These are phyloP conservation scores for Piloderma croceum DNA, from an alignment of 768 basidiomycete species.

Conservation along the genomic window DNA sequence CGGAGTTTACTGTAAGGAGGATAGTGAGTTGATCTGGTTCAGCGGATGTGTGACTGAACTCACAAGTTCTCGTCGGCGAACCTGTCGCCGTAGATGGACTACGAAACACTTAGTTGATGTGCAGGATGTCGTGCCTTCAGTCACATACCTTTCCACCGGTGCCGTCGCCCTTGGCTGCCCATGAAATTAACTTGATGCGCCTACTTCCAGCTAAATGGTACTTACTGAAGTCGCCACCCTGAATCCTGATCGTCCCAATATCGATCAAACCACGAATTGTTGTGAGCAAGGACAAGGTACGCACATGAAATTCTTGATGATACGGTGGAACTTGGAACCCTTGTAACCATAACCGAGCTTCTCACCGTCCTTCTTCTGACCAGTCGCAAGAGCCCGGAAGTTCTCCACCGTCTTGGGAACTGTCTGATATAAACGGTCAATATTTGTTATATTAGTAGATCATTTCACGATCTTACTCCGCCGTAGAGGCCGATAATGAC, in stretches of 20 bases:
- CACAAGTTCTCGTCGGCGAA: slow-evolving; percentile 98
- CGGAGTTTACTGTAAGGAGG: slow-evolving; percentile 72
- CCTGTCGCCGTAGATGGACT: slow-evolving; percentile 87
- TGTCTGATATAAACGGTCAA: slow-evolving; percentile 43
- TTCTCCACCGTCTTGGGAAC: slow-evolving; percentile 97
- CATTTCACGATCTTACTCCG: slow-evolving; percentile 46
- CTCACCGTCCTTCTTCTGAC: slow-evolving; percentile 71
- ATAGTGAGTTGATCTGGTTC: slow-evolving; percentile 4
- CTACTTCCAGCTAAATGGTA: no score
- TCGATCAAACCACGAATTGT: background rate
- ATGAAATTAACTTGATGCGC: no score
- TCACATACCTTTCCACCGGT: slow-evolving; percentile 78
- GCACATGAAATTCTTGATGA: slow-evolving; percentile 91
- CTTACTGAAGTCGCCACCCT: slow-evolving; percentile 97
- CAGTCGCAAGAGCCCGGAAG: slow-evolving; percentile 90
- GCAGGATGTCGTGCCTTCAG: background rate
- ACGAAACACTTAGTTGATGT: background rate
- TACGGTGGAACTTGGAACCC: slow-evolving; percentile 93
- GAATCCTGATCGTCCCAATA: slow-evolving; percentile 59
- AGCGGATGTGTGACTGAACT: slow-evolving; percentile 19
- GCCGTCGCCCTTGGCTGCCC: slow-evolving; percentile 72
- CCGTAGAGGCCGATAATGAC: slow-evolving; percentile 89
- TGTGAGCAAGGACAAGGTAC: slow-evolving; percentile 16
- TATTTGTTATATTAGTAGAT: background rate
- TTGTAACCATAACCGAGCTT: slow-evolving; percentile 87